Evolutionary conservation across 2,329 filamentous ascomycete genomes (phyloP), one percentile per base, ranked within the genome.

Genomic region (Claviceps maximensis): DNA sequence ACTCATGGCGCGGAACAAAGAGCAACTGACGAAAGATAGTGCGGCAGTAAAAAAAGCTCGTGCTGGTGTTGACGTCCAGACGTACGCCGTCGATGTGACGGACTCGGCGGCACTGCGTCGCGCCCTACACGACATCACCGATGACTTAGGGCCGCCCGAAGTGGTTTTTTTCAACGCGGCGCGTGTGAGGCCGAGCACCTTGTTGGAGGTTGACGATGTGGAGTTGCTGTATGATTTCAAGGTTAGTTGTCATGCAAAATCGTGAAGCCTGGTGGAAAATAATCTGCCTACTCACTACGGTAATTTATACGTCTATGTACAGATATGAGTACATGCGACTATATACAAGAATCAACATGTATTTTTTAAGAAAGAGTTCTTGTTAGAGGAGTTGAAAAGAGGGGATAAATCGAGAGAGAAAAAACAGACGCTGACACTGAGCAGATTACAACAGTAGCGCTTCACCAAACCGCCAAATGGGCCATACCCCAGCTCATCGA

Each of bases 141-240:
- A 31, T 21, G 63, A 66, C 1, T 64, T 69, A 47, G 71, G 70
- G 19, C 64, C 65, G n/a, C 62, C 77, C 1, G 72, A 76, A 47
- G 72, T 71, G 23, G 65, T 79, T 3, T 69, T 76, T 45, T 79
- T 73, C 66, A 79, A 79, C 57, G 74, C 76, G 0, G 76, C 76
- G 3, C 62, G 72, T 0, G 71, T 79, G 1, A 66, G 66, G 7
- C 66, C 69, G 0, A 70, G 67, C 25, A 62, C 66, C 3, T 63
- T 74, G 1, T 60, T 78, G 7, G 64, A 69, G 36, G 70, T 71
- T 49, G 60, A 58, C 2, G 65, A 73, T 2, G 64, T 70, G 45
- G 71, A 74, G 17, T 70, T 79, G 10, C 63, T 76, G 29, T 65
- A 71, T 50, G 76, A 79, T 53, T 72, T 78, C 51, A 72, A 70